Evolutionary conservation across 306 rosid species (phyloP).

Genomic region (Cicer judaicum): DNA sequence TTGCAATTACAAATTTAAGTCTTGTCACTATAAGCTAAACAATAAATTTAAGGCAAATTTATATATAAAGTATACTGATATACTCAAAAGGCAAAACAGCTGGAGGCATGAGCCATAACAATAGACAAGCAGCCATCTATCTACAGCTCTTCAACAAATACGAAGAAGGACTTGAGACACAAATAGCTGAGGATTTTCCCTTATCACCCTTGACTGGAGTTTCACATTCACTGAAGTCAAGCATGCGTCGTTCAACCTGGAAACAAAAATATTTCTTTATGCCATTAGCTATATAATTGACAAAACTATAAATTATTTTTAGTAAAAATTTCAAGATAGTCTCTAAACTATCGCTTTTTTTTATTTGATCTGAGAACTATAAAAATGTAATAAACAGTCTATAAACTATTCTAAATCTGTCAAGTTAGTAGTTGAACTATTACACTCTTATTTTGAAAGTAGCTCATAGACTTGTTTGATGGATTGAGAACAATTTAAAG

Average conservation of each 20-base stretch:
- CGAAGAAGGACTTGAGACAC: slow-evolving; percentile 69
- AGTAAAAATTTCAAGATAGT: too few species aligned
- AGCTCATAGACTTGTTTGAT: too few species aligned
- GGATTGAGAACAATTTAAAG: too few species aligned
- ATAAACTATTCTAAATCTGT: not conserved
- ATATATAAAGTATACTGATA: slow-evolving; percentile 38
- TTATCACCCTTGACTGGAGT: slow-evolving; percentile 71
- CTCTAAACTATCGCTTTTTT: too few species aligned
- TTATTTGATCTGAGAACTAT: too few species aligned
- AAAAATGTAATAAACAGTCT: too few species aligned
- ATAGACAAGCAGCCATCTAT: slow-evolving; percentile 48
- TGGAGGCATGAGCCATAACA: slow-evolving; percentile 21
- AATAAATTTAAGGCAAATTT: slow-evolving; percentile 16
- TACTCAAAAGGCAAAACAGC: slow-evolving; percentile 27
- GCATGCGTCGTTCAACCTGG: slow-evolving; percentile 83
- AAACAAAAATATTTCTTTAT: slow-evolving; percentile 17
- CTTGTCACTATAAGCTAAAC: slow-evolving; percentile 15
- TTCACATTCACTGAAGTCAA: slow-evolving; percentile 95
- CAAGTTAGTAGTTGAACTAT: not conserved
- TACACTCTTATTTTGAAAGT: not conserved
- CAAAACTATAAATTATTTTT: too few species aligned
- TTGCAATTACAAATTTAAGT: slow-evolving; percentile 37
- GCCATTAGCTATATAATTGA: not conserved
- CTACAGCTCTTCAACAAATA: slow-evolving; percentile 84
- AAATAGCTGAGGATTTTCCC: slow-evolving; percentile 56